Evolutionary conservation across 768 basidiomycete species (phyloP).

Genomic region (Psilocybe tampanensis): DNA sequence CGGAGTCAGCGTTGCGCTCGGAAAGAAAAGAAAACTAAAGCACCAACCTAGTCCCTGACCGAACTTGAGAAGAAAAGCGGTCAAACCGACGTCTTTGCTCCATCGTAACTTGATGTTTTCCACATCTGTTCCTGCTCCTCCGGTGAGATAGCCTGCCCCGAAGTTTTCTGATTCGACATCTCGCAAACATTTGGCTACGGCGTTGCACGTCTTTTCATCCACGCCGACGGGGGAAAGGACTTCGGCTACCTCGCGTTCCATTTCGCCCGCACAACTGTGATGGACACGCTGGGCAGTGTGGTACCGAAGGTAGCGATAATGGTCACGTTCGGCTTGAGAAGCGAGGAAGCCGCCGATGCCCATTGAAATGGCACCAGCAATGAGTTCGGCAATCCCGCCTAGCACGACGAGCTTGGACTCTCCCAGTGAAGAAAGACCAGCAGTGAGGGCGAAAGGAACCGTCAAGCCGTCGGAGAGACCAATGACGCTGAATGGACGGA

Average conservation of each 20-base stretch:
- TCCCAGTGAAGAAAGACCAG: conserved; percentile 87
- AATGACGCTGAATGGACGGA: conserved; percentile 59
- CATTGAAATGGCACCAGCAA: conserved; percentile 97
- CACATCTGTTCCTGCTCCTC: conserved; percentile 40
- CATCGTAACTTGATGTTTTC: conserved; percentile 63
- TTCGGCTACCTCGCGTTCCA: conserved; percentile 92
- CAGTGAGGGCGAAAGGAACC: conserved; percentile 89
- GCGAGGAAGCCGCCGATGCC: conserved; percentile 98
- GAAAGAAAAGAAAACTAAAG: background rate
- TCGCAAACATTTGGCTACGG: conserved; percentile 76
- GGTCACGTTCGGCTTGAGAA: conserved; percentile 94
- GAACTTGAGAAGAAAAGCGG: conserved; percentile 93
- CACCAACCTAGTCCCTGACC: conserved; percentile 85
- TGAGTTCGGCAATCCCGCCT: conserved; percentile 94
- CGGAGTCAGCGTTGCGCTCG: background rate
- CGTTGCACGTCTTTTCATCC: conserved; percentile 76
- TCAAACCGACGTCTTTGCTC: conserved; percentile 83
- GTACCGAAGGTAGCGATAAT: conserved; percentile 80
- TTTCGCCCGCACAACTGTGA: conserved; percentile 90
- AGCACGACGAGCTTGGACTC: conserved; percentile 90
- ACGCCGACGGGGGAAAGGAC: conserved; percentile 91
- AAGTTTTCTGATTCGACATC: conserved; percentile 57
- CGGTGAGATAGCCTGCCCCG: conserved; percentile 13
- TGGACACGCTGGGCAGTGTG: conserved; percentile 81
- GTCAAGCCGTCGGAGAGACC: conserved; percentile 91